These are phyloP conservation scores for Penicillium frequentans DNA, from an alignment of 2,329 filamentous ascomycete species.

Conservation along the genomic window DNA sequence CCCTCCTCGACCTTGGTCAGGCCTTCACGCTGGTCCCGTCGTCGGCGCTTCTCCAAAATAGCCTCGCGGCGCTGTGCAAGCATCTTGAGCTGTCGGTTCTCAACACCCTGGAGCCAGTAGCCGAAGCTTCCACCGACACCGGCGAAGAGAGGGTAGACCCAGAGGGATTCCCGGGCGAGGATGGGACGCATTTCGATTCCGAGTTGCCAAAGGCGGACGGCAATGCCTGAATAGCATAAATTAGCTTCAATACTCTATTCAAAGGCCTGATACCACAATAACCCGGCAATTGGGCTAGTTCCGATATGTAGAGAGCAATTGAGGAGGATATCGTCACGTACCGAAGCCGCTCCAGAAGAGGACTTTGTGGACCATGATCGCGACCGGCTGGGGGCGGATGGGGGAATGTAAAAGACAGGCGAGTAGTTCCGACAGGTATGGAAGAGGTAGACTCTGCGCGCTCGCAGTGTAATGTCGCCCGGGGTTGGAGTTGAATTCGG, in stretches of 20 bases:
- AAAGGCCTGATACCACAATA: background rate
- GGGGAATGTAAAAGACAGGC: constrained; percentile 3
- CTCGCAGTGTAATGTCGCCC: constrained; percentile 13
- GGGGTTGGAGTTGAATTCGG: constrained; percentile 16
- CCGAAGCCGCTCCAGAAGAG: constrained; percentile 73
- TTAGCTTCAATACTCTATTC: constrained; percentile 7
- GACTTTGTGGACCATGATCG: constrained; percentile 52
- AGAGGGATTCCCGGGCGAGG: constrained; percentile 79
- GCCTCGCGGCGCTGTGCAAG: constrained; percentile 75
- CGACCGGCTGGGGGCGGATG: constrained; percentile 23
- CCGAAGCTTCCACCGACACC: constrained; percentile 86
- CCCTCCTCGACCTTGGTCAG: constrained; percentile 36
- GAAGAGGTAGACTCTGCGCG: constrained; percentile 3
- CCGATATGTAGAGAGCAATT: background rate
- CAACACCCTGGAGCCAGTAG: constrained; percentile 93
- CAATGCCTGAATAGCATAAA: constrained; percentile 64
- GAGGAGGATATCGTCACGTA: constrained; percentile 50
- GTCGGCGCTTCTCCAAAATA: constrained; percentile 84
- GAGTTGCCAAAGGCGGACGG: constrained; percentile 91
- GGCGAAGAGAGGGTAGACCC: constrained; percentile 90
- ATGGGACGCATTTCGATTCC: constrained; percentile 98
- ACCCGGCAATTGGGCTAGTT: background rate
- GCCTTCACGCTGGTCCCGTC: constrained; percentile 69
- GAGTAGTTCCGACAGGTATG: constrained; percentile 4
- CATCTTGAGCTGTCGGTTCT: constrained; percentile 75